These are phyloP conservation scores for Suillus luteus DNA, from an alignment of 768 basidiomycete species.

Conservation along the genomic window DNA sequence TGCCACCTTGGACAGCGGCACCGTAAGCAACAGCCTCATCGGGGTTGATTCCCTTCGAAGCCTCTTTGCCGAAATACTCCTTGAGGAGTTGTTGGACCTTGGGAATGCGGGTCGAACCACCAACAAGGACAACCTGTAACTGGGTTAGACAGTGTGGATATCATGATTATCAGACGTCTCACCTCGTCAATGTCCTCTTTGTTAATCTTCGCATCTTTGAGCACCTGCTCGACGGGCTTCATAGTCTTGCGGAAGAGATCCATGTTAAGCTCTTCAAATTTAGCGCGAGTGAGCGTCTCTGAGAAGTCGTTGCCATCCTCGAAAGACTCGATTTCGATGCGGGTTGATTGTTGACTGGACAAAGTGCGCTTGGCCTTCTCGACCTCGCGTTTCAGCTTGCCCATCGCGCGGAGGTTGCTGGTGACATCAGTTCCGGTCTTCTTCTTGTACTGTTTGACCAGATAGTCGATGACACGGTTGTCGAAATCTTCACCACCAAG, in stretches of 20 bases:
- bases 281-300: constrained; percentile 95
- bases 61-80: constrained; percentile 98
- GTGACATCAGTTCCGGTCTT: constrained; percentile 85
- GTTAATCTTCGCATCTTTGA: constrained; percentile 97
- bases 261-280: constrained; percentile 98
- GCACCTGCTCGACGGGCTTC: constrained; percentile 98
- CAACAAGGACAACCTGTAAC: constrained; percentile 79
- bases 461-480: constrained; percentile 88
- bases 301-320: constrained; percentile 97
- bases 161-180: constrained; percentile 10
- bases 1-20: constrained; percentile 98
- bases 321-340: constrained; percentile 94
- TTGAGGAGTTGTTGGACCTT: constrained; percentile 98
- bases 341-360: constrained; percentile 85
- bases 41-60: constrained; percentile 98
- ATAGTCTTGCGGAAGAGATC: constrained; percentile 99
- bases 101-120: constrained; percentile 99
- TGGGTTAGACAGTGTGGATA: neutral
- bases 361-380: constrained; percentile 96
- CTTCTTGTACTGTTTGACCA: constrained; percentile 89
- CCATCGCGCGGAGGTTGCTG: constrained; percentile 79
- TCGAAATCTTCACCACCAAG: constrained; percentile 97
- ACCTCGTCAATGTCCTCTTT: constrained; percentile 96
- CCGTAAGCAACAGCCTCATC: constrained; percentile 99
- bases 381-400: constrained; percentile 91